Evolutionary conservation across 2,329 filamentous ascomycete species (phyloP).

Genomic region (Lasiodiplodia sp.): DNA sequence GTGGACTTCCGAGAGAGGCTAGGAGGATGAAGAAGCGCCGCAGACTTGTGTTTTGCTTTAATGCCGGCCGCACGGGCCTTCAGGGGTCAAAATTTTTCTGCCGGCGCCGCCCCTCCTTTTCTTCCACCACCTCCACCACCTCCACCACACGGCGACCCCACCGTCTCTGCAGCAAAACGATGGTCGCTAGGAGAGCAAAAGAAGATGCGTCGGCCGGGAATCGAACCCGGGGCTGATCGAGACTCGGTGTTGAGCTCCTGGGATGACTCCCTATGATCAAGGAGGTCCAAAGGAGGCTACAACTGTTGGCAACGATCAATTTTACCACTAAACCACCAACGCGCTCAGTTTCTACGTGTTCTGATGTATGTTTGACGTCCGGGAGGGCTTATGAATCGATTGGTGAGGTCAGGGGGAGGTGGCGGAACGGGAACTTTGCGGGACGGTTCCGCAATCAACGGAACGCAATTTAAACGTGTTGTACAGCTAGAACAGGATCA

Average conservation of each 20-base stretch:
- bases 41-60: too few relatives aligned
- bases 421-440: too few relatives aligned
- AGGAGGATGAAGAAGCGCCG: too few relatives aligned
- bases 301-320: background rate
- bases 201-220: constrained; percentile 16
- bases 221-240: constrained; percentile 21
- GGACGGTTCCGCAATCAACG: too few relatives aligned
- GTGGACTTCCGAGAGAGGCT: background rate
- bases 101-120: background rate
- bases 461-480: too few relatives aligned
- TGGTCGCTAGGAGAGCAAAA: background rate
- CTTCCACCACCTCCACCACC: background rate
- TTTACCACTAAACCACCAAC: constrained; percentile 10
- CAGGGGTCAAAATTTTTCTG: too few relatives aligned
- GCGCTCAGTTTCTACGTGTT: background rate
- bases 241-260: background rate
- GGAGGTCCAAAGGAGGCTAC: background rate
- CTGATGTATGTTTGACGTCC: too few relatives aligned
- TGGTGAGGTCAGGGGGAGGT: too few relatives aligned
- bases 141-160: background rate
- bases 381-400: too few relatives aligned
- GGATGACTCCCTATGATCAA: too few relatives aligned
- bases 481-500: too few relatives aligned
- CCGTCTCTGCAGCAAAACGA: background rate
- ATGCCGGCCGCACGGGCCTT: too few relatives aligned